Evolutionary conservation across 768 basidiomycete species (phyloP), one percentile per base, ranked within the genome.

Genomic region (Suillus cothurnatus): DNA sequence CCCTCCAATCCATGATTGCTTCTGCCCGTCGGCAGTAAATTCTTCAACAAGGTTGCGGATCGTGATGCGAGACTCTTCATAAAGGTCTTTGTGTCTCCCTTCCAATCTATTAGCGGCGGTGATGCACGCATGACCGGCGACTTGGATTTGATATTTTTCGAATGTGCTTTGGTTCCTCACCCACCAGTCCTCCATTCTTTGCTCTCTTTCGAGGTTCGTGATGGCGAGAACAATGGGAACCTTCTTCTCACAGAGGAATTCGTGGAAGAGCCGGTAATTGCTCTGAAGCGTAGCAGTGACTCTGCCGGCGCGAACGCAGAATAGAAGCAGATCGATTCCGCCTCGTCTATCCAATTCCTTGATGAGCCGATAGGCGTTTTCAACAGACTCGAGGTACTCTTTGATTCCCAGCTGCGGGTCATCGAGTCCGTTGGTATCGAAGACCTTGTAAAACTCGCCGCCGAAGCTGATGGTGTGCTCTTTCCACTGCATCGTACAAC

Each of bases 81-180:
- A 81, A 57, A 72, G 77, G 8, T 64, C 63, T 31, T 68, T 66
- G 32, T 74, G 70, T 36, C 60, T 69, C 36, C 71, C 50, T 0
- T 72, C 64, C 60, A 69, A 67, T 28, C 80, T 73, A 32, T 69
- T 68, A 31, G 57, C 78, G 4, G 80, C 77, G 3, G 79, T 81
- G 66, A 83, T 65, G 62, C 82, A 83, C 0, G 74, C 81, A 21
- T 80, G 76, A 4, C 77, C 78, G 21, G 67, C 57, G 28, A 78
- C 72, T 21, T 65, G 50, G 23, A 75, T 61, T 3, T 66, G 67
- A 52, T 66, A 68, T 26, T 28, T 61, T 21, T 50, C 53, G 17
- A 77, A 65, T 23, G 58, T 64, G 12, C 26, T 9, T 3, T 56
- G 23, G 50, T 81, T 72, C 38, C 65, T 63, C 17, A 31, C 45